phyloP scores from a whole-genome alignment of 202 grass and related monocot species.

The Carex arenaria region DNA sequence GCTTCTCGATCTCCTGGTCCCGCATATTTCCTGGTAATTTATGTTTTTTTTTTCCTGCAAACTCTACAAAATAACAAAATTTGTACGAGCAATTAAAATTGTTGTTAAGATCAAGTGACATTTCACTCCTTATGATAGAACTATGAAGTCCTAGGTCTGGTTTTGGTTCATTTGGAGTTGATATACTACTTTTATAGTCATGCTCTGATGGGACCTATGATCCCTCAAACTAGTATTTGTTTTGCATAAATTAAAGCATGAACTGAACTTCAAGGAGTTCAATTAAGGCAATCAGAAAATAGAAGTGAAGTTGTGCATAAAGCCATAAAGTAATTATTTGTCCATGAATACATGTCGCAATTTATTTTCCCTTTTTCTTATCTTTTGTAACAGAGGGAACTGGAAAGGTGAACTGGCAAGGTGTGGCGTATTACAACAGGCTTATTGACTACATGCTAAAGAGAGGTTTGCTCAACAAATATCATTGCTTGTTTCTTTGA shows the following conservation, averaged over 20 bases:
- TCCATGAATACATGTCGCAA: not conserved
- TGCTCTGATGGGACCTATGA: not conserved
- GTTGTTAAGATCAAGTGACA: not conserved
- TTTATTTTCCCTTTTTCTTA: not conserved
- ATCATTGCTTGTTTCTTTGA: not conserved
- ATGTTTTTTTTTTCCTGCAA: not conserved
- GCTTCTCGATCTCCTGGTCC: constrained; percentile 89
- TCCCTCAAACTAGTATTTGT: not conserved
- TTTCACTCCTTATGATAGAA: not conserved
- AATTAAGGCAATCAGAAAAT: not conserved
- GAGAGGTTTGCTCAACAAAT: constrained; percentile 36
- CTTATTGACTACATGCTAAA: constrained; percentile 80
- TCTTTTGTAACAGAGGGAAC: constrained; percentile 49
- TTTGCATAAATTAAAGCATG: not conserved
- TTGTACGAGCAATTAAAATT: not conserved
- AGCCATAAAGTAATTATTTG: not conserved
- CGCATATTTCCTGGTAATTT: constrained; percentile 68
- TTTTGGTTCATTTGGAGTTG: not conserved
- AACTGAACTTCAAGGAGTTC: not conserved
- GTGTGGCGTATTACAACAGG: constrained; percentile 91
- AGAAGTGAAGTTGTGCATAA: not conserved
- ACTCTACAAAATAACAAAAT: not conserved
- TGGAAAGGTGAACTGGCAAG: constrained; percentile 70
- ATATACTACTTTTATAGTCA: not conserved
- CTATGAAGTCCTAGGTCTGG: not conserved